A percentile compares a stretch with the other conserved stretches of the same genome.
These are phyloP conservation scores for Coemansia sp. DNA, from an alignment of 192 early-diverging fungal genomes.

Conservation along the genomic window DNA sequence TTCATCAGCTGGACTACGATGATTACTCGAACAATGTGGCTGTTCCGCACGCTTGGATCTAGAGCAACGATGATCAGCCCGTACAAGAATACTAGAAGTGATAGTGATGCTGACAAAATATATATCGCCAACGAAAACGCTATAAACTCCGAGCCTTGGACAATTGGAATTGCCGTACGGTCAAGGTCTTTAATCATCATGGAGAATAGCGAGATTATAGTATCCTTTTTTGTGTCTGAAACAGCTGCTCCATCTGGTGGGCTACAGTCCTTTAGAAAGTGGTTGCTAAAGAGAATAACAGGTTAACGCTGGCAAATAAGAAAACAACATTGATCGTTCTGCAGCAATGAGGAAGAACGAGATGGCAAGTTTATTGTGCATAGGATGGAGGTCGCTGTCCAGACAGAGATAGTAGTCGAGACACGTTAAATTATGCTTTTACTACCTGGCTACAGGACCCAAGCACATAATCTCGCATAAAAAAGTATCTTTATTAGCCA, in stretches of 20 bases:
- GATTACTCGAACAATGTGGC: conserved; percentile 33
- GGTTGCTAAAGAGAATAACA: too few relatives aligned
- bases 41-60: conserved; percentile 17
- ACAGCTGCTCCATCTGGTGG: too few relatives aligned
- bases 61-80: conserved; percentile 11
- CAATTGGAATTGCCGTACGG: conserved; percentile 13
- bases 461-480: not conserved
- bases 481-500: not conserved
- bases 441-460: too few relatives aligned
- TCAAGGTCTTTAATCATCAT: not conserved
- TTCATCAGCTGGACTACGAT: conserved; percentile 40
- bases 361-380: too few relatives aligned
- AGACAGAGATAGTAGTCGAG: too few relatives aligned
- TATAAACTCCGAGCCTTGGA: not conserved
- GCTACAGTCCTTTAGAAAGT: too few relatives aligned
- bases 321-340: not conserved
- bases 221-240: not conserved
- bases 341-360: too few relatives aligned
- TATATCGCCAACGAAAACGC: conserved; percentile 18
- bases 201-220: not conserved
- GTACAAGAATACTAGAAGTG: conserved; percentile 27
- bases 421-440: too few relatives aligned
- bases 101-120: conserved; percentile 10
- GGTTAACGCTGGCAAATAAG: not conserved
- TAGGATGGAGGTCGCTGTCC: too few relatives aligned